Percentiles rank a stretch among this genome's conserved stretches.
Conservation (phyloP, 2,329 filamentous ascomycete species). For the Pleomassaria siparia region DNA sequence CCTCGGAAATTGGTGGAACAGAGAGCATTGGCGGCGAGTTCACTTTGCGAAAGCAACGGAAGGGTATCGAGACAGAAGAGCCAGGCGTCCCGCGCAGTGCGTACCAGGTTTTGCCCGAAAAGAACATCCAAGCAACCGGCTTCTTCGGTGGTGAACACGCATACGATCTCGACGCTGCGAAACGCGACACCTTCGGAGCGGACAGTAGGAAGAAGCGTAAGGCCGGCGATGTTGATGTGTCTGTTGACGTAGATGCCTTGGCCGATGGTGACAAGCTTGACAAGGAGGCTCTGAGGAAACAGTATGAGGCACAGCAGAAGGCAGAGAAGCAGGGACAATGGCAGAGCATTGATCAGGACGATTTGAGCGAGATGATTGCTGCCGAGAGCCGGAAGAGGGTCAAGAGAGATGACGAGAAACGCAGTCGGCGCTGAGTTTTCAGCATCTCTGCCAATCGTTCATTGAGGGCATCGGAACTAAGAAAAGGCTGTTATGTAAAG, state of each 20-base stretch:
- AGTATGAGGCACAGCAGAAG: slow-evolving; percentile 73
- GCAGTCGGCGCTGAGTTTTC: slow-evolving; percentile 55
- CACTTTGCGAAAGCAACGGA: slow-evolving; percentile 81
- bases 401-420: slow-evolving; percentile 81
- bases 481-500: slow-evolving; percentile 16
- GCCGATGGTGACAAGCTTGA: slow-evolving; percentile 73
- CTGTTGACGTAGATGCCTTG: slow-evolving; percentile 82
- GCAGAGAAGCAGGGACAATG: slow-evolving; percentile 63
- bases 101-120: slow-evolving; percentile 88
- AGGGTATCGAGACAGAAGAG: slow-evolving; percentile 85
- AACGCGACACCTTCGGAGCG: slow-evolving; percentile 69
- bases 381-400: slow-evolving; percentile 87
- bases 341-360: slow-evolving; percentile 80
- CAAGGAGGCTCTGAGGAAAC: slow-evolving; percentile 78
- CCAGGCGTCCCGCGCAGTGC: slow-evolving; percentile 72
- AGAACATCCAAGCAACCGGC: slow-evolving; percentile 79
- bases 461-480: slow-evolving; percentile 2
- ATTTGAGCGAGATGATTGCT: slow-evolving; percentile 93
- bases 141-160: slow-evolving; percentile 96
- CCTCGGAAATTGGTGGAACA: slow-evolving; percentile 74
- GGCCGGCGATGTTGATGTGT: slow-evolving; percentile 91
- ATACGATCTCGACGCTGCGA: slow-evolving; percentile 75
- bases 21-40: slow-evolving; percentile 84
- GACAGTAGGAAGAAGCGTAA: slow-evolving; percentile 78
- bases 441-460: neutral